A percentile compares a stretch with the other conserved stretches of the same genome.
Conservation (phyloP, 306 rosid species). For the Glycine latifolia region DNA sequence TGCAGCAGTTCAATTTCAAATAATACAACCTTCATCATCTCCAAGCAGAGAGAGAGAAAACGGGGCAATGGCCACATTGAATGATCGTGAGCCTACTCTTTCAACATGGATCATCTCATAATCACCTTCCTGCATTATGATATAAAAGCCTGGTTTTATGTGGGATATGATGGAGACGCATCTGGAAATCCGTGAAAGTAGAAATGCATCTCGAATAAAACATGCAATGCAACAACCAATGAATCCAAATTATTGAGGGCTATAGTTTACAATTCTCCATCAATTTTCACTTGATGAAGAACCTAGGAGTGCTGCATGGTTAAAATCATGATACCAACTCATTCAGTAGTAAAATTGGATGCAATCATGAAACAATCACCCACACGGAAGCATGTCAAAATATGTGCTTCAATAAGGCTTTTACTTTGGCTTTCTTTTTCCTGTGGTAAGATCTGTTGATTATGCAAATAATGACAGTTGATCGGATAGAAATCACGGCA, state of each 20-base stretch:
- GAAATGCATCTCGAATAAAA: conserved; percentile 31
- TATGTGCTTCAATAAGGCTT: conserved; percentile 7
- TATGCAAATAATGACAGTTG: neutral
- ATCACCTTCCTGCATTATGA: conserved; percentile 60
- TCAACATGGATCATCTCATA: conserved; percentile 64
- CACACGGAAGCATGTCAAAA: conserved; percentile 32
- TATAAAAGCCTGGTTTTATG: conserved; percentile 33
- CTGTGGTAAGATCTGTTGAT: neutral
- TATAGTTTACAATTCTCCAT: conserved; percentile 2
- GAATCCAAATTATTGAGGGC: neutral
- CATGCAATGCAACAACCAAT: conserved; percentile 16
- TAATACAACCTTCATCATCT: conserved; percentile 50
- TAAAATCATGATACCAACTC: conserved; percentile 26
- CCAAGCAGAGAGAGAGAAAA: conserved; percentile 56
- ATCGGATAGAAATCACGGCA: conserved; percentile 16
- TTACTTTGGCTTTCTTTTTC: neutral
- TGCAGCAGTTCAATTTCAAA: conserved; percentile 43
- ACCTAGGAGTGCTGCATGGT: neutral
- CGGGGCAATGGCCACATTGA: conserved; percentile 59
- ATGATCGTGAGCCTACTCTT: conserved; percentile 50
- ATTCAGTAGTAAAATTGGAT: conserved; percentile 28
- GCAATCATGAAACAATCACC: conserved; percentile 24
- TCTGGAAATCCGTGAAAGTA: conserved; percentile 29
- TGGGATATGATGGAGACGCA: conserved; percentile 9
- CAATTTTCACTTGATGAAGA: conserved; percentile 14